These are phyloP conservation scores for Gyromitra esculenta DNA, from an alignment of 2,329 filamentous ascomycete species.

Conservation along the genomic window DNA sequence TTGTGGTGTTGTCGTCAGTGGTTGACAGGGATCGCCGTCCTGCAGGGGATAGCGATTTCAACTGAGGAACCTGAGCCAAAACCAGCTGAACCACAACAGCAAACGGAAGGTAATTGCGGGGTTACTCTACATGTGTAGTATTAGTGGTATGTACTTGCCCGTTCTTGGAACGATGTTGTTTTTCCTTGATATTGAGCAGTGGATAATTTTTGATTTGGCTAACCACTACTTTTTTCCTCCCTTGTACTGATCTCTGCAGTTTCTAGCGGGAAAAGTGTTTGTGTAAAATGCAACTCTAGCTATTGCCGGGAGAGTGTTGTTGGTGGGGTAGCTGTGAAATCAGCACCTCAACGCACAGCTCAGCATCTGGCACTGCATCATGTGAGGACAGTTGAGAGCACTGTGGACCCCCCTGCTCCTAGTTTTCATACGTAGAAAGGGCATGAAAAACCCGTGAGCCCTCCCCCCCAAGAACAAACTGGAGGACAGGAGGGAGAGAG, in stretches of 20 bases:
- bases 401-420: constrained; percentile 8
- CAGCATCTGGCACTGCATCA: constrained; percentile 48
- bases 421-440: constrained; percentile 30
- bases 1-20: constrained; percentile 19
- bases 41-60: constrained; percentile 38
- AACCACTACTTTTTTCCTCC: constrained; percentile 3
- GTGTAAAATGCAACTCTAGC: constrained; percentile 14
- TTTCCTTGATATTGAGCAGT: constrained; percentile 15
- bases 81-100: constrained; percentile 41
- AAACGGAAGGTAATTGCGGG: constrained; percentile 29
- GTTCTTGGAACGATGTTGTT: constrained; percentile 10
- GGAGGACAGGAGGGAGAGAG: constrained; percentile 38
- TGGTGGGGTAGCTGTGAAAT: constrained; percentile 36
- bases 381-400: constrained; percentile 39
- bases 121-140: constrained; percentile 20
- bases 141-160: constrained; percentile 10
- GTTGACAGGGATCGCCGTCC: constrained; percentile 42
- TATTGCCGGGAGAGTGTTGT: constrained; percentile 16
- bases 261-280: constrained; percentile 31
- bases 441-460: constrained; percentile 35
- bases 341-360: constrained; percentile 34
- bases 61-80: constrained; percentile 30
- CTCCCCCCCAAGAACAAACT: constrained; percentile 9
- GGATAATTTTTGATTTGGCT: constrained; percentile 11
- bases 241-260: constrained; percentile 28